phyloP scores from a whole-genome alignment of 768 basidiomycete genomes.

The Termitomyces sp. region DNA sequence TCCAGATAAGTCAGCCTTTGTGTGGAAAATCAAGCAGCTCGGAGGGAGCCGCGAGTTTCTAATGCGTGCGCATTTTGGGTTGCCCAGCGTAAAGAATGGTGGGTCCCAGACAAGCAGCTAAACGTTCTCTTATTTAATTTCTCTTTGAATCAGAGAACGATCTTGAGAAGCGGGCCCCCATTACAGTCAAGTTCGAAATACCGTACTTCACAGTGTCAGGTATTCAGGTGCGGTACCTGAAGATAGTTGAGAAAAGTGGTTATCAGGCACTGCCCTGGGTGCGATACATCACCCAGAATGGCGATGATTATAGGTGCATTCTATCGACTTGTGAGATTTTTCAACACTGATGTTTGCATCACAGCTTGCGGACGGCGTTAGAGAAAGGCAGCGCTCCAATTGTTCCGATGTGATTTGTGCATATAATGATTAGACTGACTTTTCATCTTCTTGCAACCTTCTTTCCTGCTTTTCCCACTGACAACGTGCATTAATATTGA shows the following conservation, averaged over 20 bases:
- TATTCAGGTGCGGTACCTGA: slow-evolving; percentile 95
- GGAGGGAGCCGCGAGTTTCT: slow-evolving; percentile 95
- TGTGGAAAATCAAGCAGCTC: slow-evolving; percentile 99
- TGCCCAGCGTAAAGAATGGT: slow-evolving; percentile 92
- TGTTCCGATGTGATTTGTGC: slow-evolving; percentile 40
- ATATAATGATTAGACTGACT: neutral
- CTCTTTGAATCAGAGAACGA: slow-evolving; percentile 50
- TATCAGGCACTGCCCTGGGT: slow-evolving; percentile 98
- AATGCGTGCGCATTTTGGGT: slow-evolving; percentile 96
- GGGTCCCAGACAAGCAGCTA: slow-evolving; percentile 22
- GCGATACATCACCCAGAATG: slow-evolving; percentile 88
- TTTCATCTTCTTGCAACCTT: neutral
- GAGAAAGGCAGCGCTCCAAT: slow-evolving; percentile 72
- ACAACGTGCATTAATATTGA: too few relatives aligned
- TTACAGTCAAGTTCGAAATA: slow-evolving; percentile 97
- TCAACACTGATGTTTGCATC: neutral
- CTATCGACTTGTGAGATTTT: neutral
- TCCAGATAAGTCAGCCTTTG: slow-evolving; percentile 96
- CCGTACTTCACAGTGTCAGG: slow-evolving; percentile 98
- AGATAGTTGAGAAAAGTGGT: slow-evolving; percentile 98
- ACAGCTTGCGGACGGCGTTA: slow-evolving; percentile 64
- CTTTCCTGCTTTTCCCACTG: neutral
- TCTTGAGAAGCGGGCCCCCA: slow-evolving; percentile 85
- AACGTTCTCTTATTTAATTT: neutral
- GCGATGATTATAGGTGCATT: slow-evolving; percentile 80